Base-by-base conservation (phyloP, 2,329 filamentous ascomycete species). In the Penicillium sp. region DNA sequence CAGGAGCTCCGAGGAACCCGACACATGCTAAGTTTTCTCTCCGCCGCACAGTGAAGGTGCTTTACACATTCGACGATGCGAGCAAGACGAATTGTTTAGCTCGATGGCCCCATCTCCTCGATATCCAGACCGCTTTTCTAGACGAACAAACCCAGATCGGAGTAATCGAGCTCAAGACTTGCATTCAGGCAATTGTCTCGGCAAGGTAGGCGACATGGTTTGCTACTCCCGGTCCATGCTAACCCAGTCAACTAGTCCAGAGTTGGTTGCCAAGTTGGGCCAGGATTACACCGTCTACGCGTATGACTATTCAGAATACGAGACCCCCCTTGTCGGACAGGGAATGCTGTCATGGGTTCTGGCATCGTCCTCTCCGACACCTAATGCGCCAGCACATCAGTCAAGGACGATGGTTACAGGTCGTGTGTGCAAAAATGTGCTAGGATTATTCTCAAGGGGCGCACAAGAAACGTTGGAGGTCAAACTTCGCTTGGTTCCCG, bases 261-360 rank as follows among this genome's bases (percentile, higher is more conserved):
- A 99, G 79, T 85, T 99, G 50, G 82, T 93, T 51, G 86, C 87
- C 73, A 83, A 90, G 82, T 75, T 90, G 63, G 84, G 90, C 79
- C 80, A 86, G 77, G 93, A 99, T 79, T 99, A 95, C 79, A 95
- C 93, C n/a, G 89, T 99, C 60, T 99, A 99, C 78, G 93, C 94
- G 31, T 92, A 92, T 81, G 95, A 99, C 77, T 98, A 94, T 77
- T 97, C 95, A 13, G 95, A 99, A 79, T 91, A 91, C 66, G 93
- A 97, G 73, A 92, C 90, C 19, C 95, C 96, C 57, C 84, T 98
- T 60, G 94, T 97, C 26, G 95, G 95, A 23, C 94, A 99, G 78
- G 95, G 96, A 57, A 92, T 98, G 88, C 83, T 99, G 21, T 98
- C 95, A 44, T 90, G 91, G 86, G 88, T 90, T 23, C 83, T 98